A percentile compares a stretch with the other conserved stretches of the same genome.
These are phyloP conservation scores for Dryas drummondii DNA, from an alignment of 306 rosid species.

Conservation along the genomic window DNA sequence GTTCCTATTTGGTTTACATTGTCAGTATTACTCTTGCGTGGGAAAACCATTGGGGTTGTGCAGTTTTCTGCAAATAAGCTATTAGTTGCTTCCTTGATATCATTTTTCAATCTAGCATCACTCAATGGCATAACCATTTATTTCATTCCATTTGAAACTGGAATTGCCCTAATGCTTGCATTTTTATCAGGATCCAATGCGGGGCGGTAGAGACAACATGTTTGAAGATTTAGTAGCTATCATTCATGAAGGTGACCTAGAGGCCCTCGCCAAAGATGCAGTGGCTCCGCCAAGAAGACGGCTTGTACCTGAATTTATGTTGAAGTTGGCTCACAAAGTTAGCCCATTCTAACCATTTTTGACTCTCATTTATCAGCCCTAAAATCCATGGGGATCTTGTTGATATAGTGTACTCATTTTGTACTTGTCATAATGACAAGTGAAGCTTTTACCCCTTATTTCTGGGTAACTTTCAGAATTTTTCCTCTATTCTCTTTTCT, in stretches of 20 bases:
- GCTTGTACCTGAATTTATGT: slow-evolving; percentile 85
- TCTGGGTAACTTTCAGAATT: not conserved
- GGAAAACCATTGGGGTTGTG: not conserved
- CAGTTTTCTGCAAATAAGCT: not conserved
- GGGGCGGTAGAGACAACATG: slow-evolving; percentile 80
- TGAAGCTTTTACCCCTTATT: not conserved
- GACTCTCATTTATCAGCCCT: slow-evolving; percentile 1
- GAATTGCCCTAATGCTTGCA: not conserved
- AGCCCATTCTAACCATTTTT: slow-evolving; percentile 68
- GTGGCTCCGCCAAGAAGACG: slow-evolving; percentile 77
- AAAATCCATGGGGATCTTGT: not conserved
- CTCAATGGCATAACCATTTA: not conserved
- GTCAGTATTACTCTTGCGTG: not conserved
- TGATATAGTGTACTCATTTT: slow-evolving; percentile 1
- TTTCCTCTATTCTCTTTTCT: not conserved
- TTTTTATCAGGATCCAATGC: slow-evolving; percentile 81
- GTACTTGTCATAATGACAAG: slow-evolving; percentile 11
- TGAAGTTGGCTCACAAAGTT: slow-evolving; percentile 70
- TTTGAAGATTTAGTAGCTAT: slow-evolving; percentile 69
- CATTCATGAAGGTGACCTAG: slow-evolving; percentile 66
- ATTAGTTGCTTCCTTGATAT: not conserved
- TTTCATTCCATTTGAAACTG: not conserved
- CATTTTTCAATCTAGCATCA: slow-evolving; percentile 2
- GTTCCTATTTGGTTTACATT: slow-evolving; percentile 10
- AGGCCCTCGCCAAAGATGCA: slow-evolving; percentile 63